These are phyloP conservation scores for Shiraia sp. DNA, from an alignment of 2,329 filamentous ascomycete genomes.

Conservation along the genomic window DNA sequence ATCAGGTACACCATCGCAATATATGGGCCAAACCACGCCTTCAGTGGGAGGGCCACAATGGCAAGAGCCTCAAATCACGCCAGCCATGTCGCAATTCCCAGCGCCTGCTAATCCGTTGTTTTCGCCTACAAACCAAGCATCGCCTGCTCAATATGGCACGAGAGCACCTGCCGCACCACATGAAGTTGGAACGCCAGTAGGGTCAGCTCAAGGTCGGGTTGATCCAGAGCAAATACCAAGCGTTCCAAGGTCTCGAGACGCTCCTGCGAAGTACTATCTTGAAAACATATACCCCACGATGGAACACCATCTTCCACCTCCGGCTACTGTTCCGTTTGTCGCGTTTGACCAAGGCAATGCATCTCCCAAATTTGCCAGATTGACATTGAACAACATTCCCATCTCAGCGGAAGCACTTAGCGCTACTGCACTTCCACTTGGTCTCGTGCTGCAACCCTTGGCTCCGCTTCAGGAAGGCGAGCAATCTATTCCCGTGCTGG, in stretches of 20 bases:
- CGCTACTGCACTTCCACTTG: conserved; percentile 81
- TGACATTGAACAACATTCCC: conserved; percentile 93
- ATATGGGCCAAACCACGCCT: conserved; percentile 55
- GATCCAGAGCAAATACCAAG: conserved; percentile 93
- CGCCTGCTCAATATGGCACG: conserved; percentile 44
- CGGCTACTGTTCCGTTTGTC: conserved; percentile 84
- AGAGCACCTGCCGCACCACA: conserved; percentile 28
- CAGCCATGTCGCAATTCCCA: conserved; percentile 64
- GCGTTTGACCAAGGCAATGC: conserved; percentile 96
- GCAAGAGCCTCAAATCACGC: conserved; percentile 48
- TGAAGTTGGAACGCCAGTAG: conserved; percentile 46
- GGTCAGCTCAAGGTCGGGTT: conserved; percentile 73
- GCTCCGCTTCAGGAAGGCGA: conserved; percentile 84
- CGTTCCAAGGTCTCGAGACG: conserved; percentile 81
- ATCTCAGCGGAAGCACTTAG: conserved; percentile 76
- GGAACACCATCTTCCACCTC: conserved; percentile 88
- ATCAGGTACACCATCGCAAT: conserved; percentile 60
- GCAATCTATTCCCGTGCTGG: conserved; percentile 83
- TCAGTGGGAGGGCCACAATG: conserved; percentile 44
- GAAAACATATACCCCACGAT: conserved; percentile 92
- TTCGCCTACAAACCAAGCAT: conserved; percentile 43
- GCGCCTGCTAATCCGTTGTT: conserved; percentile 59
- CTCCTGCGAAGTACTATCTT: conserved; percentile 80
- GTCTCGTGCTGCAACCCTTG: conserved; percentile 85
- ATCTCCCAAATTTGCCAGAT: conserved; percentile 87